A percentile compares a stretch with the other conserved stretches of the same genome.
Conservation (phyloP, 2,329 filamentous ascomycete species). For the Aspergillus hiratsukae region DNA sequence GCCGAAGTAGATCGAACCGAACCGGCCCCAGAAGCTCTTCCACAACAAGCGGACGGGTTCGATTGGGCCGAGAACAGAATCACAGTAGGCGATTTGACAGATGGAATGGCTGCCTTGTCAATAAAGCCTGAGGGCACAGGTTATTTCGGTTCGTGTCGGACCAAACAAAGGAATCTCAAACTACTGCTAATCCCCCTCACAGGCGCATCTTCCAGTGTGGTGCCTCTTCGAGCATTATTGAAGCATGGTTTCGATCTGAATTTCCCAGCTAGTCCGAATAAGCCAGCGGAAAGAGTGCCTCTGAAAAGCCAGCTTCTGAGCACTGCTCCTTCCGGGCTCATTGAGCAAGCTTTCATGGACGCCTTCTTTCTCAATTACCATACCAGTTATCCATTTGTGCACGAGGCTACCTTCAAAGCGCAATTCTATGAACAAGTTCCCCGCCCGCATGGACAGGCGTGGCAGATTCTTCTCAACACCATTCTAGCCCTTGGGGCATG, state of each 20-base stretch:
- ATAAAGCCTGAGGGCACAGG: slow-evolving; percentile 38
- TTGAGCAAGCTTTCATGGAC: slow-evolving; percentile 41
- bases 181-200: slow-evolving; percentile 2
- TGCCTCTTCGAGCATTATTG: slow-evolving; percentile 34
- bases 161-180: neutral
- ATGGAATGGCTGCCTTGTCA: slow-evolving; percentile 39
- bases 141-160: slow-evolving; percentile 31
- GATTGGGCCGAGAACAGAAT: slow-evolving; percentile 38
- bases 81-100: slow-evolving; percentile 34
- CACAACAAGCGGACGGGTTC: slow-evolving; percentile 37
- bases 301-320: slow-evolving; percentile 36
- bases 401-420: slow-evolving; percentile 46
- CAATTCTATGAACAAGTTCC: slow-evolving; percentile 44
- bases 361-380: slow-evolving; percentile 47
- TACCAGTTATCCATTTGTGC: slow-evolving; percentile 44
- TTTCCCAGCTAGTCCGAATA: slow-evolving; percentile 27
- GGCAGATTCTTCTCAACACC: slow-evolving; percentile 45
- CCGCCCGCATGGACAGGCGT: slow-evolving; percentile 38
- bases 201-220: slow-evolving; percentile 39
- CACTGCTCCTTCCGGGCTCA: slow-evolving; percentile 34
- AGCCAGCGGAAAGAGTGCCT: slow-evolving; percentile 26
- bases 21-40: slow-evolving; percentile 41
- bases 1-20: slow-evolving; percentile 31
- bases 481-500: slow-evolving; percentile 45
- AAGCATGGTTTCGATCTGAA: slow-evolving; percentile 39